Evolutionary conservation across 768 basidiomycete genomes (phyloP), one percentile per base, ranked within the genome.

Genomic region (Boletus rubescentipes): DNA sequence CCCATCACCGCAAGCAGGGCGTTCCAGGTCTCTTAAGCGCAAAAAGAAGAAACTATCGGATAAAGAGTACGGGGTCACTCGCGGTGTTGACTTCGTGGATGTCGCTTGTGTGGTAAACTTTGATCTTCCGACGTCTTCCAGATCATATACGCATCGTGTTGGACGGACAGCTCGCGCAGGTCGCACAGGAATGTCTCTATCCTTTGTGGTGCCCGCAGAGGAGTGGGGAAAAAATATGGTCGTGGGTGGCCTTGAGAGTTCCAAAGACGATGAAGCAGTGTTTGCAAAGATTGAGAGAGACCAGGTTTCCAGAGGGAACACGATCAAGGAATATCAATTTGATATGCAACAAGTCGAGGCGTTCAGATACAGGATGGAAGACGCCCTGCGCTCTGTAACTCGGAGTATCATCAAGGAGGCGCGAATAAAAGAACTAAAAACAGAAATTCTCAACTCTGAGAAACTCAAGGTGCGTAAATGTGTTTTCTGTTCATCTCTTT

Each of bases 21-120:
- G 62, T 23, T 72, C 64, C 21, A 82, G 79, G 59, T 59, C 73
- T n/a, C 72, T 67, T 43, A 86, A 83, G 58, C 79, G 78, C 35
- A 86, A 79, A 71, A 73, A 77, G 64, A 61, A 72, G 66, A 78
- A 81, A 67, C 44, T 51, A 60, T 73, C 60, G 4, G 87, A 91
- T 67, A 84, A 80, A 46, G 92, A 96, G 67, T 98, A 94, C 61
- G 93, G 95, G 34, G 91, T 98, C 45, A 93, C 93, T 1, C 89
- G 97, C 42, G 97, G 97, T 3, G 85, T 98, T 53, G 97, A 99
- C 72, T 99, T 99, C 70, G 81, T 98, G 57, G 91, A 97, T 60
- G 97, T 98, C 51, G 86, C 94, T 10, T 98, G 95, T 62, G 96
- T 99, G 4, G 81, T 99, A 68, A 99, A 99, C 75, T 99, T 98